Conservation (phyloP, 257 asterid genomes). For the Primulina huaijiensis region DNA sequence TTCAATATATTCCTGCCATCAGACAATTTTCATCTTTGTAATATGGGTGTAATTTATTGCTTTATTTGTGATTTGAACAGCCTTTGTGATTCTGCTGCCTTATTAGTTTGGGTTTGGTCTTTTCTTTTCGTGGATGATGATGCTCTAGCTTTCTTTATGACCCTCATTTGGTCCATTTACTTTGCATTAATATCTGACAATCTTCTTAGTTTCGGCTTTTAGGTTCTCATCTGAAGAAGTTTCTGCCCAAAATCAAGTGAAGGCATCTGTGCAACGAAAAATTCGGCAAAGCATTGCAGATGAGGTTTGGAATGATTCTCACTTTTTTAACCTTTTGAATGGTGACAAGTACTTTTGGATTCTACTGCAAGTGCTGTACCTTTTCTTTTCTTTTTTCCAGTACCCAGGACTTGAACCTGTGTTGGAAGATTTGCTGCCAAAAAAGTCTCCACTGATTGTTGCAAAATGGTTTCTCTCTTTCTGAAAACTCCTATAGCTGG, state of each 20-base stretch:
- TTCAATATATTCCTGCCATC: background rate
- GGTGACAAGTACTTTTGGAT: background rate
- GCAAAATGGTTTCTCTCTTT: slow-evolving; percentile 73
- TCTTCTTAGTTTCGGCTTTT: slow-evolving; percentile 18
- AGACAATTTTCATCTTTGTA: background rate
- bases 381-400: slow-evolving; percentile 42
- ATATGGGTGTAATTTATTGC: background rate
- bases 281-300: slow-evolving; percentile 92
- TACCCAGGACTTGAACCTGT: slow-evolving; percentile 88
- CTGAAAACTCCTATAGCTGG: slow-evolving; percentile 13
- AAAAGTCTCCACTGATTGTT: slow-evolving; percentile 89
- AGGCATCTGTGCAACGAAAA: slow-evolving; percentile 95
- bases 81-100: slow-evolving; percentile 15
- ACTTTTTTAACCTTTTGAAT: slow-evolving; percentile 7
- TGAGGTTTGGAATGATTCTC: slow-evolving; percentile 53
- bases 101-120: background rate
- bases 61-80: background rate
- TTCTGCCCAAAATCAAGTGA: slow-evolving; percentile 98
- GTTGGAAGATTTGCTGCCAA: slow-evolving; percentile 89
- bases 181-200: slow-evolving; percentile 5
- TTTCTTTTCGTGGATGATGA: background rate
- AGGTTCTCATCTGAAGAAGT: slow-evolving; percentile 96
- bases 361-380: slow-evolving; percentile 8
- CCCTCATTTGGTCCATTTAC: background rate
- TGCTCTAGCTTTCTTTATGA: background rate